Percentiles rank a stretch among this genome's conserved stretches.
phyloP scores from a whole-genome alignment of 2,329 filamentous ascomycete species.

The Fusarium tricinctum region DNA sequence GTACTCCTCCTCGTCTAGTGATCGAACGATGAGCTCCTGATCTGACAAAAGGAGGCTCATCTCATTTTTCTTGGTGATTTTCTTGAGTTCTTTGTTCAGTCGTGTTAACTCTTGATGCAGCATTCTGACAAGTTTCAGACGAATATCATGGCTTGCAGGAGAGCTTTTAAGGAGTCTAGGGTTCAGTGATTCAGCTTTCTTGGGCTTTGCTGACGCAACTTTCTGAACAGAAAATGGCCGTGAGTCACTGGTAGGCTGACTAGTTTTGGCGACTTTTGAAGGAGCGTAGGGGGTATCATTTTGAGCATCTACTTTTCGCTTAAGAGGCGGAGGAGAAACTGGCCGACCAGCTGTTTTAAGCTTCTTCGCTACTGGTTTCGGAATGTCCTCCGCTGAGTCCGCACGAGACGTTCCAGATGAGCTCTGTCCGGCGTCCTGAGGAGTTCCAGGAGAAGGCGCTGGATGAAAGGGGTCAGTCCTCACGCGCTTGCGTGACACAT shows the following conservation, averaged over 20 bases:
- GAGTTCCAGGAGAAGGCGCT: constrained; percentile 17
- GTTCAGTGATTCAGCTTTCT: constrained; percentile 70
- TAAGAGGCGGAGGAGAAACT: constrained; percentile 55
- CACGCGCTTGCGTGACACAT: constrained; percentile 52
- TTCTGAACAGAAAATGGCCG: constrained; percentile 34
- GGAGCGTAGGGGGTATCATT: constrained; percentile 16
- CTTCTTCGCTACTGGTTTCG: constrained; percentile 22
- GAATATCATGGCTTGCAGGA: constrained; percentile 69
- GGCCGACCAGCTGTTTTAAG: constrained; percentile 48
- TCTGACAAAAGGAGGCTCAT: constrained; percentile 69
- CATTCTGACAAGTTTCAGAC: constrained; percentile 70
- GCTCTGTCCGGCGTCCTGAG: constrained; percentile 16
- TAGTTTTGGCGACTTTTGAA: constrained; percentile 18
- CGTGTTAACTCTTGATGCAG: constrained; percentile 76
- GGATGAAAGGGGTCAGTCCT: constrained; percentile 44
- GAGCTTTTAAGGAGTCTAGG: constrained; percentile 73
- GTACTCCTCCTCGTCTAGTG: constrained; percentile 83
- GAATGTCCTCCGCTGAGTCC: constrained; percentile 11
- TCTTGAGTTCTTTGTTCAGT: constrained; percentile 74
- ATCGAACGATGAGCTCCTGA: constrained; percentile 76
- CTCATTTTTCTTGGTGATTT: constrained; percentile 63
- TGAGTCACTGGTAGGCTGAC: constrained; percentile 36
- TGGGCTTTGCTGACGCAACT: constrained; percentile 34
- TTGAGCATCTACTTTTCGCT: constrained; percentile 40
- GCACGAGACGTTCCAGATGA: constrained; percentile 18